Conservation (phyloP, 129 eudicot species). For the Lactuca sativa region DNA sequence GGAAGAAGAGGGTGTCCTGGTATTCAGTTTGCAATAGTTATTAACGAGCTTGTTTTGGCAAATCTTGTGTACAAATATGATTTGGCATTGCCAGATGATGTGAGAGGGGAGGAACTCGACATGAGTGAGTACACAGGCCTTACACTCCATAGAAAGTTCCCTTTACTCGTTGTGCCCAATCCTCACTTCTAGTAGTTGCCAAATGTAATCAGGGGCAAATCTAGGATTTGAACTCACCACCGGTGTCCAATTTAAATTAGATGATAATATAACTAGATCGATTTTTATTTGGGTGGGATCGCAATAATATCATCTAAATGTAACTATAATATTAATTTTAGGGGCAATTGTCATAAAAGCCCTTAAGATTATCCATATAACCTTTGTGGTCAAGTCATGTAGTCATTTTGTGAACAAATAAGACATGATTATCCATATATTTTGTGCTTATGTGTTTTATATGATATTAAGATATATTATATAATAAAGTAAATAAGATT, state of each 20-base stretch:
- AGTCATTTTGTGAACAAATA: too few species aligned
- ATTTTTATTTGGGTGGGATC: too few species aligned
- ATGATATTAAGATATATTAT: too few species aligned
- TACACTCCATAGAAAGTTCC: conserved; percentile 36
- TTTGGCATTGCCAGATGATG: conserved; percentile 37
- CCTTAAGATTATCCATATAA: too few species aligned
- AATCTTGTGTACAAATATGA: conserved; percentile 44
- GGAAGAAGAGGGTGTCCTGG: conserved; percentile 56
- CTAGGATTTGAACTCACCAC: neutral
- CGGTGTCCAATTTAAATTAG: neutral
- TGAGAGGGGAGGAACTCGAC: conserved; percentile 39
- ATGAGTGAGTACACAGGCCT: conserved; percentile 44
- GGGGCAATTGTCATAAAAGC: too few species aligned
- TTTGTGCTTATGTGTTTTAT: too few species aligned
- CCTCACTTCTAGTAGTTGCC: neutral
- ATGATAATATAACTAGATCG: too few species aligned
- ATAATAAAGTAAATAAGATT: too few species aligned
- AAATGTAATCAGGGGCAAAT: neutral
- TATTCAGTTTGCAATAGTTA: conserved; percentile 38
- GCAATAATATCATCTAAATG: too few species aligned
- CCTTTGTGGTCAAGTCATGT: too few species aligned
- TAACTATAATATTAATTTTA: too few species aligned
- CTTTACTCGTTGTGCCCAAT: conserved; percentile 27
- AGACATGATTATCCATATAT: too few species aligned
- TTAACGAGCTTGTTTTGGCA: conserved; percentile 46